Evolutionary conservation across 2,329 filamentous ascomycete species (phyloP).

Genomic region (Penicillium sp.): DNA sequence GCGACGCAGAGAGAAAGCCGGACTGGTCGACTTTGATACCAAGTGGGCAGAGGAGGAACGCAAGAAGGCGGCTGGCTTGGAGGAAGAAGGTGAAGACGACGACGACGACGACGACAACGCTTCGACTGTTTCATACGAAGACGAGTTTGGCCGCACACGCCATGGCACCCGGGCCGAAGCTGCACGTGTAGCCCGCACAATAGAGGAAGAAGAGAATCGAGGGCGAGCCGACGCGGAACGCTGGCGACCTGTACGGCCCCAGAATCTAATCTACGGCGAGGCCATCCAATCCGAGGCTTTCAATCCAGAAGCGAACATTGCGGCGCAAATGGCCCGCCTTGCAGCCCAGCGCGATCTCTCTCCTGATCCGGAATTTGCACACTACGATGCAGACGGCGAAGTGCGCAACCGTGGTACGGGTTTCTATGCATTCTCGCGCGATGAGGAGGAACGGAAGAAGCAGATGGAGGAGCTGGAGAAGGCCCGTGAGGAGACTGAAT

Average conservation of each 20-base stretch:
- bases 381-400: constrained; percentile 85
- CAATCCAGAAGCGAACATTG: constrained; percentile 65
- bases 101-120: constrained; percentile 44
- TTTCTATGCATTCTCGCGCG: constrained; percentile 85
- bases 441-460: constrained; percentile 64
- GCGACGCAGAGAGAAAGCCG: constrained; percentile 55
- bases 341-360: constrained; percentile 77
- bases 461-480: constrained; percentile 77
- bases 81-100: constrained; percentile 45
- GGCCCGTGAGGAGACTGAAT: constrained; percentile 64
- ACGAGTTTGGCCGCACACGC: constrained; percentile 87
- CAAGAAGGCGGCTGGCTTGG: constrained; percentile 34
- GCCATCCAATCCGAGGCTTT: constrained; percentile 83
- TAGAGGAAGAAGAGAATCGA: constrained; percentile 27
- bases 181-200: constrained; percentile 62
- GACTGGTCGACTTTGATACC: constrained; percentile 88
- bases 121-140: constrained; percentile 80
- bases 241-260: constrained; percentile 57
- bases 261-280: constrained; percentile 79
- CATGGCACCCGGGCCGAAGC: constrained; percentile 70
- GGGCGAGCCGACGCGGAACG: constrained; percentile 21
- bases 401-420: constrained; percentile 84
- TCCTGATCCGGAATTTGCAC: constrained; percentile 73
- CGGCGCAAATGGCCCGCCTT: constrained; percentile 73
- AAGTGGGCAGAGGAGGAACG: constrained; percentile 81